A percentile compares a stretch with the other conserved stretches of the same genome.
phyloP scores from a whole-genome alignment of 2,329 filamentous ascomycete species.

The Trichoderma citrinoviride region DNA sequence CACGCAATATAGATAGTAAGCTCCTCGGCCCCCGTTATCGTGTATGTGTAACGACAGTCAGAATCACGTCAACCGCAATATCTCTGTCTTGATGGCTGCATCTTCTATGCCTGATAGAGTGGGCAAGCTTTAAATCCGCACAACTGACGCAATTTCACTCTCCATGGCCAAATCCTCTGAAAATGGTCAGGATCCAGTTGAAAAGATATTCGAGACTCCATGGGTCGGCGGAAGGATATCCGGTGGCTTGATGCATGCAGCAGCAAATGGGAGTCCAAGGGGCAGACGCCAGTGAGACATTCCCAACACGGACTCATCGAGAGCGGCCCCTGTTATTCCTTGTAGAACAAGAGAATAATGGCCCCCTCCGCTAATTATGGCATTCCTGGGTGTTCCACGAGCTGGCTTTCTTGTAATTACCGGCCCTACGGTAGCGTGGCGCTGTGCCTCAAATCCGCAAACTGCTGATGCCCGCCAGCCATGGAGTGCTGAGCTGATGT shows the following conservation, averaged over 20 bases:
- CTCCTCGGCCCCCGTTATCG: not conserved
- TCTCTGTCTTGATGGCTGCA: no score
- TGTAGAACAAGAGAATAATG: not conserved
- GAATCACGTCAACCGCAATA: no score
- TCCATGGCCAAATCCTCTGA: not conserved
- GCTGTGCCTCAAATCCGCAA: not conserved
- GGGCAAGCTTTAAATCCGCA: no score
- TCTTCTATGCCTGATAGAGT: no score
- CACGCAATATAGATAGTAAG: no score
- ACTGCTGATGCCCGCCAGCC: not conserved
- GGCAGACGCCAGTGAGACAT: not conserved
- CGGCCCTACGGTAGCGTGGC: not conserved
- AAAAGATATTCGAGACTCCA: not conserved
- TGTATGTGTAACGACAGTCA: no score
- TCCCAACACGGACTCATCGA: not conserved
- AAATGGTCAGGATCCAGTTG: not conserved
- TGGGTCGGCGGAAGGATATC: not conserved
- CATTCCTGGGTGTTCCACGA: not conserved
- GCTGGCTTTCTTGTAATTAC: not conserved
- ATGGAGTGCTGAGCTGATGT: not conserved
- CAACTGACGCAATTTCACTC: not conserved
- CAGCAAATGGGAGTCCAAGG: not conserved
- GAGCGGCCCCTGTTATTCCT: not conserved
- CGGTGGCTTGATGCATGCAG: not conserved
- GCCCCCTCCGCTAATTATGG: not conserved